Evolutionary conservation across 371 early-diverging fungal genomes (phyloP), one percentile per base, ranked within the genome.

Genomic region (Conidiobolus incongruus): DNA sequence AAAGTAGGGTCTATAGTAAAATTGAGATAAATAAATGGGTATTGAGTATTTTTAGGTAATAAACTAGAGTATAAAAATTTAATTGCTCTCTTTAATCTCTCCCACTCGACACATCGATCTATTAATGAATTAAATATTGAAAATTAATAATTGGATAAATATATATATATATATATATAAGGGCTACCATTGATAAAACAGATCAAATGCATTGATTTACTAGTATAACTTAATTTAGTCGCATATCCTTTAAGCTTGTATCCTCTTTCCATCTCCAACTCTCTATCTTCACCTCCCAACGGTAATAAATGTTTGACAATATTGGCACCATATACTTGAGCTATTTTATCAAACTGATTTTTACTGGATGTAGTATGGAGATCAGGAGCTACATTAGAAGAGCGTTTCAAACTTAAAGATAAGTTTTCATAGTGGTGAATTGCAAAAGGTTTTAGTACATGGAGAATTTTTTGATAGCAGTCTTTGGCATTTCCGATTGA

Each of bases 11-110:
- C 70, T 36, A 95, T 69, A 26, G 70, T 67, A 16, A 98, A 58
- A 39, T 79, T 75, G 24, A 98, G 52, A 52, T 95, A 97, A 3
- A 92, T 68, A 64, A 94, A 94, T 4, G 94, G 92, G n/a, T n/a
- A n/a, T 56, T 84, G 74, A 0, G 70, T 56, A 13, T 77, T 78
- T 59, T 85, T 91, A 24, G 93, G 89, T 11, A 97, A 61, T 36
- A 81, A 66, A 11, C 69, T 50, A 2, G 66, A 39, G 52, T 94
- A 97, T 1, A 95, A 60, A 4, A 60, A 59, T 44, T 85, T 82
- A 26, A 96, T 56, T 1, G 78, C 68, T 40, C 72, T 66, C 47
- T 91, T 88, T 28, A 98, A 55, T 11, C 62, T 54, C 1, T 66
- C 48, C 44, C 74, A 75, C 28, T 90, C 92, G 7, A 98, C 98